Evolutionary conservation across 805 yeast species (phyloP).

Genomic region (Zygosaccharomyces pseudorouxii): DNA sequence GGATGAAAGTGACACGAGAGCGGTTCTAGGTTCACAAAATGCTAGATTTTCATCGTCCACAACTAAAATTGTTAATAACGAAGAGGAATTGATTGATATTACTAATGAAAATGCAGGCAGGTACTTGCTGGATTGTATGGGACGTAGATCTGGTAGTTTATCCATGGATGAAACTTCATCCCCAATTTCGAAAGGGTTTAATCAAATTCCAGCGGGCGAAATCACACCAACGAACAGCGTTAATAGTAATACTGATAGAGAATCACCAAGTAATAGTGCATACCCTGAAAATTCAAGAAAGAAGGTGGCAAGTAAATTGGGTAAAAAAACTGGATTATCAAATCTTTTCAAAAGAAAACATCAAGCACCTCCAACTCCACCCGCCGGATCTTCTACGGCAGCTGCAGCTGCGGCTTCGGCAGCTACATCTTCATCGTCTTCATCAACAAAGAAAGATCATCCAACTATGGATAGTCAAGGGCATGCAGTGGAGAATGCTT

Average conservation of each 20-base stretch:
- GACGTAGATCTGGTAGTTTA: conserved; percentile 11
- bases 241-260: background rate
- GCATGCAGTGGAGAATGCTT: conserved; percentile 18
- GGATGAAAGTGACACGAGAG: conserved; percentile 7
- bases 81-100: conserved; percentile 11
- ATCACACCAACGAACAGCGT: background rate
- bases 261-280: background rate
- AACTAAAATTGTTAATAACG: conserved; percentile 14
- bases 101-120: conserved; percentile 13
- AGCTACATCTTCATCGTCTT: conserved; percentile 3
- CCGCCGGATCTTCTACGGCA: background rate
- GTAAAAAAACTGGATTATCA: conserved; percentile 26
- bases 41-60: background rate
- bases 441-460: conserved; percentile 3
- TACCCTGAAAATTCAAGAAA: conserved; percentile 1
- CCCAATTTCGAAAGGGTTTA: background rate
- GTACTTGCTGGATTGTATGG: conserved; percentile 24
- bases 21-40: conserved; percentile 1
- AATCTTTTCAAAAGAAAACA: conserved; percentile 30
- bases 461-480: conserved; percentile 1
- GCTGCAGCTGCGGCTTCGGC: conserved; percentile 2
- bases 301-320: conserved; percentile 7
- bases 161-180: conserved; percentile 1
- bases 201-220: background rate
- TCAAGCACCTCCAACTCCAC: conserved; percentile 5